Percentiles rank a stretch among this genome's conserved stretches.
phyloP scores from a whole-genome alignment of 176 grass and related monocot species.

The Oryza australiensis region DNA sequence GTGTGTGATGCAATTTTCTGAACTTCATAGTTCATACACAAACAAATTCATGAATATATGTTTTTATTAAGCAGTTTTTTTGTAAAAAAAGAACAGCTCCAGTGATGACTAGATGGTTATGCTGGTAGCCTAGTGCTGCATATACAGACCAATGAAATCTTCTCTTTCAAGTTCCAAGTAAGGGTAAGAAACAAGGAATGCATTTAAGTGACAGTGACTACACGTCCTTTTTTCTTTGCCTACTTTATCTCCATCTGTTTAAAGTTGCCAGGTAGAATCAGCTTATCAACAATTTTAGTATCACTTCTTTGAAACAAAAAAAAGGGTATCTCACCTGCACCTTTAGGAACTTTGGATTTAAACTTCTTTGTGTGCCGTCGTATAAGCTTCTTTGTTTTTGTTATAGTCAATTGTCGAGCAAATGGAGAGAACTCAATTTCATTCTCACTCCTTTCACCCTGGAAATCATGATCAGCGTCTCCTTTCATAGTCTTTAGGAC shows the following conservation, averaged over 20 bases:
- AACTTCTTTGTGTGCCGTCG: constrained; percentile 84
- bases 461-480: constrained; percentile 73
- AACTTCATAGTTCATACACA: not conserved
- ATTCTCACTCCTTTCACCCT: constrained; percentile 83
- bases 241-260: constrained; percentile 11
- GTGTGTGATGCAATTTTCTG: not conserved
- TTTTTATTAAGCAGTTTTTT: not conserved
- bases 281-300: not conserved
- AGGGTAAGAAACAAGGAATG: constrained; percentile 12
- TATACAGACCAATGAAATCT: constrained; percentile 2
- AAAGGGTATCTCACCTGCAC: constrained; percentile 46
- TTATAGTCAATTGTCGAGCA: constrained; percentile 91
- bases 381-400: constrained; percentile 89
- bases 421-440: constrained; percentile 91
- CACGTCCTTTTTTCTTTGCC: constrained; percentile 6
- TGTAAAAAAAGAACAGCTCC: not conserved
- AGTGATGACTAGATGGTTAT: not conserved
- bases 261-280: constrained; percentile 10
- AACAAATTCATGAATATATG: constrained; percentile 18
- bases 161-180: constrained; percentile 14
- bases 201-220: not conserved
- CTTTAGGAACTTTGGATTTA: constrained; percentile 49
- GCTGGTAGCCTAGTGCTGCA: not conserved
- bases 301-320: not conserved
- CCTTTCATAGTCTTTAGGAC: constrained; percentile 91